These are phyloP conservation scores for Mortierella sp. DNA, from an alignment of 371 early-diverging fungal species.

Conservation along the genomic window DNA sequence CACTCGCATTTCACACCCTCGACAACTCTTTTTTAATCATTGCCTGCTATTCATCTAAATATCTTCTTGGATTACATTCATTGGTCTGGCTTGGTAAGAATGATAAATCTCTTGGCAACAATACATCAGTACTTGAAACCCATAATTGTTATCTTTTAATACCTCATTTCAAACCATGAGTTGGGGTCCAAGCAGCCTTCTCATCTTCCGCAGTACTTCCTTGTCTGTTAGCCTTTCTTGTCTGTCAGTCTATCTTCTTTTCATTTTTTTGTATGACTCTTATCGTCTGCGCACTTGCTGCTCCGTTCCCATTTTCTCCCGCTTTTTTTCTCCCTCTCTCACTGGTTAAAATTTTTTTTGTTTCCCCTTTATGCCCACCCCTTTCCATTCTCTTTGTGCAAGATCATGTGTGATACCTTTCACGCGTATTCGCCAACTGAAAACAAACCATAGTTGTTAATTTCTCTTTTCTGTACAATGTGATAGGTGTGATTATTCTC, in stretches of 20 bases:
- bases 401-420: background rate
- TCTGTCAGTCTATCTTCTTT: background rate
- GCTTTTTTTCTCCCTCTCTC: conserved; percentile 2
- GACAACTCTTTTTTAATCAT: conserved; percentile 1
- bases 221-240: background rate
- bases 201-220: conserved; percentile 1
- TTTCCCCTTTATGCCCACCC: background rate
- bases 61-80: conserved; percentile 9
- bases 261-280: background rate
- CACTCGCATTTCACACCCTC: background rate
- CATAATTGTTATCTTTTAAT: background rate
- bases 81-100: conserved; percentile 19
- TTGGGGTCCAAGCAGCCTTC: background rate
- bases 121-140: background rate
- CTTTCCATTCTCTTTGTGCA: conserved; percentile 16
- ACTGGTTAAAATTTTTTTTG: conserved; percentile 6
- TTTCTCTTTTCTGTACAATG: background rate
- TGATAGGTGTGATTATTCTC: background rate
- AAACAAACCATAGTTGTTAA: background rate
- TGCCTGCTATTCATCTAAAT: background rate
- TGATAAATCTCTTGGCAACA: background rate
- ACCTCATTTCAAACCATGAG: background rate
- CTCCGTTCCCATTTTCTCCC: conserved; percentile 20
- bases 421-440: conserved; percentile 3
- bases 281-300: conserved; percentile 23